Base-by-base conservation (phyloP, 305 asterid genomes). In the Euphrasia arctica region DNA sequence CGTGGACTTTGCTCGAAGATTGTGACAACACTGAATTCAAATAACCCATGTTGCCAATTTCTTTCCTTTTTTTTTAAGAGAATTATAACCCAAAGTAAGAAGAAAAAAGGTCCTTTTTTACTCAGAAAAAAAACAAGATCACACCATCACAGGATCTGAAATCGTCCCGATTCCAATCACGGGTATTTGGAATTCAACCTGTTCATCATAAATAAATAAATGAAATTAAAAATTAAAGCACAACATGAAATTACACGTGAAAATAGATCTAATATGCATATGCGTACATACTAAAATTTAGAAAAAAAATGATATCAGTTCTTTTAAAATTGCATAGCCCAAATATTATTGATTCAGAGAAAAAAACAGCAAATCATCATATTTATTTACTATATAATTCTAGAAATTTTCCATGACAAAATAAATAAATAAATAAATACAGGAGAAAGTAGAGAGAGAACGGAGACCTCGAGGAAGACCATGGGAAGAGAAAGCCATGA, bases 21-120 rank as follows among this genome's bases (percentile, higher is more conserved):
- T 83, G 82, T 0, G 87, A 76, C 71, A 85, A 73, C 31, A 82
- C 91, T 10, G 88, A 85, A 82, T 87, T 83, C 62, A 90, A 70
- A 73, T 83, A 83, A 62, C 90, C 94, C 97, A 90, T 87, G 66
- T 65, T 29, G 13, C 71, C 71, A 64, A 73, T 70, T 27, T 3
- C n/a, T 54, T 3, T 25, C n/a, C 47, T 2, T 7, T 60, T 8
- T 8, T 18, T 25, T 29, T 1, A 49, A 60, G 43, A 66, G 50
- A 60, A 34, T 34, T 34, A 34, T 34, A 11, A 45, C 4, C 1
- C 14, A 45, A 0, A 45, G 2, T n/a, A 3, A 45, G 5, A 43
- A 43, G 0, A 7, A 7, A 1, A n/a, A 45, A 5, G 1, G 1
- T 43, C 9, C 4, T 8, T 10, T 10, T 43, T 43, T 43, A 6